Percentiles rank a stretch among this genome's conserved stretches.
These are phyloP conservation scores for Penicillium thymicola DNA, from an alignment of 2,329 filamentous ascomycete genomes.

Conservation along the genomic window DNA sequence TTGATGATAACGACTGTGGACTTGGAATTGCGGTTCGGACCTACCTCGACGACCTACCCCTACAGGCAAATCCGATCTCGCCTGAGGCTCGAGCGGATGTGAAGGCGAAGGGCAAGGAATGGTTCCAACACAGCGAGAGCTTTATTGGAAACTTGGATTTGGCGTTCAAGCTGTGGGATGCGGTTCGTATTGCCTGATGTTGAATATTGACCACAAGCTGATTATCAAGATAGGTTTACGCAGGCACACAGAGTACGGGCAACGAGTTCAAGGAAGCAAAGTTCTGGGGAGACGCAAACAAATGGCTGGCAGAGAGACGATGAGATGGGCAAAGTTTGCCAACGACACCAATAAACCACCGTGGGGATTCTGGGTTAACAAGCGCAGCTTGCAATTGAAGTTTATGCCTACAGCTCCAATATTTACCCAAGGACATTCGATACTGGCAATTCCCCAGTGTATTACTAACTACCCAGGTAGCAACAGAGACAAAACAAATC, in stretches of 20 bases:
- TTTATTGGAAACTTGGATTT: slow-evolving; percentile 57
- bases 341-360: slow-evolving; percentile 4
- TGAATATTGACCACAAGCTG: slow-evolving; percentile 5
- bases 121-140: slow-evolving; percentile 60
- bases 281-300: slow-evolving; percentile 58
- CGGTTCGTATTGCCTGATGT: slow-evolving; percentile 45
- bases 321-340: slow-evolving; percentile 20
- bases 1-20: slow-evolving; percentile 46
- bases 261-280: slow-evolving; percentile 52
- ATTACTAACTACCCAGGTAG: slow-evolving; percentile 22
- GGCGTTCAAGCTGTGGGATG: slow-evolving; percentile 64
- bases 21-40: slow-evolving; percentile 49
- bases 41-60: slow-evolving; percentile 52
- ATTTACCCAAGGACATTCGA: slow-evolving; percentile 2
- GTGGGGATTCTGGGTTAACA: slow-evolving; percentile 10
- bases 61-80: slow-evolving; percentile 54
- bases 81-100: slow-evolving; percentile 49
- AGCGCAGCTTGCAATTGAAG: slow-evolving; percentile 6
- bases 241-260: slow-evolving; percentile 55
- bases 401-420: slow-evolving; percentile 4
- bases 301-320: slow-evolving; percentile 52
- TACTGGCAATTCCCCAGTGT: slow-evolving; percentile 18
- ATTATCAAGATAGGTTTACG: slow-evolving; percentile 49
- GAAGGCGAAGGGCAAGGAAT: slow-evolving; percentile 54
- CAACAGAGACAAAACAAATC: slow-evolving; percentile 9